phyloP scores from a whole-genome alignment of 164 flowering plant species.

The Annona squamosa region DNA sequence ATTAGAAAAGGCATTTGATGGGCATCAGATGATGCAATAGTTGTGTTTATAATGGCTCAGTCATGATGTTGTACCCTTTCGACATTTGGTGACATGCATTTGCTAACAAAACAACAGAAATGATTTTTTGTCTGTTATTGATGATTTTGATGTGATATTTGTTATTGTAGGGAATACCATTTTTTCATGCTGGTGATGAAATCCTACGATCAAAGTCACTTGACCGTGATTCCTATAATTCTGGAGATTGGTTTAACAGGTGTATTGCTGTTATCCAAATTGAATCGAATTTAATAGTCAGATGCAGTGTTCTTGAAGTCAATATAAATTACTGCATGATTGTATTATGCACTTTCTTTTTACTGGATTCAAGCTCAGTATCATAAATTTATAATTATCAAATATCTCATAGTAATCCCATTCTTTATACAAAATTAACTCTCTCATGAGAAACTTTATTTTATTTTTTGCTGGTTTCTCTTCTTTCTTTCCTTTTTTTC shows the following conservation, averaged over 20 bases:
- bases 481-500: not conserved
- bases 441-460: not conserved
- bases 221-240: constrained; percentile 97
- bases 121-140: not conserved
- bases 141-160: not conserved
- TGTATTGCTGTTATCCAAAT: constrained; percentile 5
- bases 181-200: constrained; percentile 94
- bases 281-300: not conserved
- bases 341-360: not conserved
- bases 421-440: not conserved
- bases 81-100: not conserved
- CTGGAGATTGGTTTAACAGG: constrained; percentile 99
- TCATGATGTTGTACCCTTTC: not conserved
- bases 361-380: not conserved
- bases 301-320: not conserved
- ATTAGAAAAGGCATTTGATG: not conserved
- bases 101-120: not conserved
- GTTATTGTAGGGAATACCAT: constrained; percentile 68
- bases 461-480: not conserved
- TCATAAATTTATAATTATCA: not conserved
- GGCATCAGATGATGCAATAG: not conserved
- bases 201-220: constrained; percentile 91
- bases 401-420: not conserved
- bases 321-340: not conserved
- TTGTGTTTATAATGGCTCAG: not conserved